phyloP scores from a whole-genome alignment of 805 yeast species.

The Wickerhamiella nectarea region DNA sequence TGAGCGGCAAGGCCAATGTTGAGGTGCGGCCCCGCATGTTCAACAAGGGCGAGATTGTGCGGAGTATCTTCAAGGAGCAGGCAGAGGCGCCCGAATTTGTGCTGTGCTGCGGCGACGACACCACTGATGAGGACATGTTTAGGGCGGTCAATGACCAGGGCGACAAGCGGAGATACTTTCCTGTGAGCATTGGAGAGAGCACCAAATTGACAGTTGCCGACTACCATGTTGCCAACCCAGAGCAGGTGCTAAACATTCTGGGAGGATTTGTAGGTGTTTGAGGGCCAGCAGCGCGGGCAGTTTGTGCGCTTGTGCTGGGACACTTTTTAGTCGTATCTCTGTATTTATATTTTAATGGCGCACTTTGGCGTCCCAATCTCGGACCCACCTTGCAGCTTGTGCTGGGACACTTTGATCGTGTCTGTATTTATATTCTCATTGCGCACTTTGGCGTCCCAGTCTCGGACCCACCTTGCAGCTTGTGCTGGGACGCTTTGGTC shows the following conservation, averaged over 20 bases:
- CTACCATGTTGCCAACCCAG: slow-evolving; percentile 18
- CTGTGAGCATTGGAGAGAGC: slow-evolving; percentile 24
- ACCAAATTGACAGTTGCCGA: slow-evolving; percentile 30
- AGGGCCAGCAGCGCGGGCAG: too few relatives aligned
- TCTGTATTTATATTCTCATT: too few relatives aligned
- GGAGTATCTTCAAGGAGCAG: slow-evolving; percentile 46
- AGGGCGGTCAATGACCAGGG: slow-evolving; percentile 55
- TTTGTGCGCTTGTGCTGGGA: too few relatives aligned
- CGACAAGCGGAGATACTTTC: slow-evolving; percentile 21
- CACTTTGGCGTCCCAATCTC: too few relatives aligned
- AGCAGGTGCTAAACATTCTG: slow-evolving; percentile 2
- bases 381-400: too few relatives aligned
- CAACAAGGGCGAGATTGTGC: slow-evolving; percentile 94
- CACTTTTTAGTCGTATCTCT: too few relatives aligned
- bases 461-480: too few relatives aligned
- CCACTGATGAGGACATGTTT: slow-evolving; percentile 98
- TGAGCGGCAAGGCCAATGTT: slow-evolving; percentile 93
- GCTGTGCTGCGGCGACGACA: slow-evolving; percentile 87
- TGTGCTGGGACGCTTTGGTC: too few relatives aligned
- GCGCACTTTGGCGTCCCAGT: too few relatives aligned
- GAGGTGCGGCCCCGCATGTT: slow-evolving; percentile 94
- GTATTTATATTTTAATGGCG: too few relatives aligned
- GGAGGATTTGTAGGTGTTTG: neutral
- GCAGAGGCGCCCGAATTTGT: slow-evolving; percentile 60
- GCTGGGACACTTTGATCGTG: too few relatives aligned